Percentiles rank a stretch among this genome's conserved stretches.
Evolutionary conservation across 148 eudicot species (phyloP).

Genomic region (Vaccinium corymbosum): DNA sequence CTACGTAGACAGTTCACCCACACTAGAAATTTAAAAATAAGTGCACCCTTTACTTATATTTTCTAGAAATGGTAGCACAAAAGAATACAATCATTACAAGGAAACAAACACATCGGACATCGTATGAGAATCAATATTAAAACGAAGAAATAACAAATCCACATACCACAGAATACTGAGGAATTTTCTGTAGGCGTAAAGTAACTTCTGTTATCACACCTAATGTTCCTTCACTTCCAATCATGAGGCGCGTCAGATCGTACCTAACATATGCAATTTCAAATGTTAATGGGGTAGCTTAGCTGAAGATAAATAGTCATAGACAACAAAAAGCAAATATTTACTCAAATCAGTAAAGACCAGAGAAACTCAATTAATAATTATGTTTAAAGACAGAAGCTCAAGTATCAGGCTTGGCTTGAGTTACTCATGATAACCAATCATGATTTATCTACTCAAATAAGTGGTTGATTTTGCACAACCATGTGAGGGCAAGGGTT

Average conservation of each 20-base stretch:
- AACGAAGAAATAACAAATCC: conserved; percentile 3
- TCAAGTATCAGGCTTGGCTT: not conserved
- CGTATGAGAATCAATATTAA: not conserved
- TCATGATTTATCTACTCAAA: not conserved
- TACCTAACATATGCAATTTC: conserved; percentile 43
- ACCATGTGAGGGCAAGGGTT: not conserved
- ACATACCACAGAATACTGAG: conserved; percentile 76
- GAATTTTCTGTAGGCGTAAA: conserved; percentile 88
- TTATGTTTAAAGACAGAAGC: not conserved
- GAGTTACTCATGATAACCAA: not conserved
- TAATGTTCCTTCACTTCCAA: conserved; percentile 99
- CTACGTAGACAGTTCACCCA: not conserved
- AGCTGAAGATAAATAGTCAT: conserved; percentile 1
- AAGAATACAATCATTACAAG: not conserved
- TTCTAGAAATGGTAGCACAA: not conserved
- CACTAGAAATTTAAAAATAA: not conserved
- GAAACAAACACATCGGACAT: not conserved
- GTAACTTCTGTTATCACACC: conserved; percentile 97
- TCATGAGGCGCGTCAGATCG: conserved; percentile 82
- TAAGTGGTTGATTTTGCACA: not conserved
- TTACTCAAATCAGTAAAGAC: not conserved
- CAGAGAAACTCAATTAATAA: not conserved
- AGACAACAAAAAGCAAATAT: not conserved
- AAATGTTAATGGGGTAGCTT: not conserved
- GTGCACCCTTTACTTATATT: not conserved